Evolutionary conservation across 2,329 filamentous ascomycete genomes (phyloP).

Genomic region (Venturia carpophila): DNA sequence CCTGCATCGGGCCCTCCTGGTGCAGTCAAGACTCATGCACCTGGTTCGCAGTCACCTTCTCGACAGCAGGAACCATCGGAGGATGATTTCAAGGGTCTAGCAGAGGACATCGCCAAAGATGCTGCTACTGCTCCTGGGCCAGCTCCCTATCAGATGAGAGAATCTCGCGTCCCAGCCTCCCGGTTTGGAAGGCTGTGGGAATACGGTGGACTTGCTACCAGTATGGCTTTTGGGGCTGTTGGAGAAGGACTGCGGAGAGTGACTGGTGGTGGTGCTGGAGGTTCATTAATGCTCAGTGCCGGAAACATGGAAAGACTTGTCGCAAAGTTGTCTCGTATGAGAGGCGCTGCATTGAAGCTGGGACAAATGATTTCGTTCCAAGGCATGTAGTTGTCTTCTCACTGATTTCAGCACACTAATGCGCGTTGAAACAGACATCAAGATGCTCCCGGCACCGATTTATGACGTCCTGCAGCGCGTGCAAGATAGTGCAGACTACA

Average conservation of each 20-base stretch:
- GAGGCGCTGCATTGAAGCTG: constrained; percentile 91
- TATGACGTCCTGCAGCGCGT: constrained; percentile 88
- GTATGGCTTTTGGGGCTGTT: constrained; percentile 89
- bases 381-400: constrained; percentile 31
- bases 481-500: constrained; percentile 94
- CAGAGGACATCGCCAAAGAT: constrained; percentile 41
- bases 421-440: constrained; percentile 56
- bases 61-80: constrained; percentile 28
- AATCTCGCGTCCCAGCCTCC: constrained; percentile 85
- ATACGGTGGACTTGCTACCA: constrained; percentile 84
- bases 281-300: constrained; percentile 79
- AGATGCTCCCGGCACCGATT: constrained; percentile 82
- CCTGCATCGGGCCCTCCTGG: constrained; percentile 15
- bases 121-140: constrained; percentile 26
- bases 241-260: constrained; percentile 75
- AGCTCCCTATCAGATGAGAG: constrained; percentile 60
- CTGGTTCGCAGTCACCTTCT: constrained; percentile 26
- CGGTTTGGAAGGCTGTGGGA: constrained; percentile 87
- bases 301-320: constrained; percentile 91
- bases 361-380: constrained; percentile 99
- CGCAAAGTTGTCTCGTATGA: constrained; percentile 87
- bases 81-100: constrained; percentile 39
- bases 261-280: constrained; percentile 51
- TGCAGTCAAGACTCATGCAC: constrained; percentile 29
- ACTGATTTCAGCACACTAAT: constrained; percentile 13